Base-by-base conservation (phyloP, 2,329 filamentous ascomycete species). In the Pyrenochaeta sp. region DNA sequence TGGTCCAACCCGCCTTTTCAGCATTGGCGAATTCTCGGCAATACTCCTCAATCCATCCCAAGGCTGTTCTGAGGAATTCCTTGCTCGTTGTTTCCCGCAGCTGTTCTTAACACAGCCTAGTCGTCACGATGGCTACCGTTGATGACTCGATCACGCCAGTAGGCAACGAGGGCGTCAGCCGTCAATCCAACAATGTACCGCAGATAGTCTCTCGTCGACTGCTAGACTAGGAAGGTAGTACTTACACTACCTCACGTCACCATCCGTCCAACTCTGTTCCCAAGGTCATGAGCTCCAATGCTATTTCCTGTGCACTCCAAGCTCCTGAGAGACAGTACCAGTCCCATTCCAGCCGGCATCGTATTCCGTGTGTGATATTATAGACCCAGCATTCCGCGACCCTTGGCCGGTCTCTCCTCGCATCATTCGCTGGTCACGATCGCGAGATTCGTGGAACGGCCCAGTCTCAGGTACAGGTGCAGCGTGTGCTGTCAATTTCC, bases 11-110 rank as follows among this genome's bases (percentile, higher is more conserved):
- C 46, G 52, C 46, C 34, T 51, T 10, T 28, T 34, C 45, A 30
- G 40, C 44, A 51, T 62, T 62, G 64, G 67, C 61, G 54, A 63
- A 58, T 61, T 54, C 52, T 69, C 67, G 67, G 67, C 58, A 65
- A 42, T 61, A 56, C 2, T 22, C 10, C 6, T 47, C 28, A 47
- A 22, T n/a, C 43, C 45, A 24, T 19, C 54, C 42, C 50, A 59
- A n/a, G 8, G 27, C 30, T 34, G 37, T 42, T n/a, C 34, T 47
- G 24, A 43, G 45, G n/a, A 22, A 27, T 47, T 34, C 45, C 45
- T 47, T 47, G 45, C 45, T 30, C 25, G 52, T 54, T 27, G 40
- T 39, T 59, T 50, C 55, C 56, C 61, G 56, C 54, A 50, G 52
- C 52, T 27, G 39, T 24, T 50, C 25, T 50, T 39, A 34, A 46